Evolutionary conservation across 768 basidiomycete genomes (phyloP), one percentile per base, ranked within the genome.

Genomic region (Suillus subalutaceus): DNA sequence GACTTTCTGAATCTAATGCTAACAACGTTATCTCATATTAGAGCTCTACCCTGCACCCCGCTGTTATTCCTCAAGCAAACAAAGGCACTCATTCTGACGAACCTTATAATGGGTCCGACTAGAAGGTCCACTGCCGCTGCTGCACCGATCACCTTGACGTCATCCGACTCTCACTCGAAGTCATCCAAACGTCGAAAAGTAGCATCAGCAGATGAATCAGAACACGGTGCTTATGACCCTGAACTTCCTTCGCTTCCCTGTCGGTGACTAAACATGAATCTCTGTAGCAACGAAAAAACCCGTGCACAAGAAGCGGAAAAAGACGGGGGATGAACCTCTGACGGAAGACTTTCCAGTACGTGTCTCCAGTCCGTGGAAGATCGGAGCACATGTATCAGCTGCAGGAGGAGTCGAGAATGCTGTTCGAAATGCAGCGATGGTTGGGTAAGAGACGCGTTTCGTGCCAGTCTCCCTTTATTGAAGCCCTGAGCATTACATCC

Each of bases 331-430:
- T 3, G 44, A 40, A 3, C 53, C 68, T 26, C 70, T 68, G 3
- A 68, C 72, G 13, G 75, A 70, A 10, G 79, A 78, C 63, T 80
- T 77, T 59, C 43, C 72, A 10, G 32, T 72, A 7, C 75, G 81
- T 7, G 67, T 71, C 1, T 61, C 69, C 0, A 84, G 79, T 53
- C 70, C 72, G 0, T 91, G 89, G 89, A 90, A 90, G 72, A 81
- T 95, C 15, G 94, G 94, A 2, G 92, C 93, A 5, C 94, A 96
- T 72, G 90, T 94, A 30, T 93, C 92, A 16, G 84, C 90, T 10
- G 86, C 88, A 0, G 93, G 92, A 3, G 94, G 94, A 1, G 86
- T 94, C 0, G 90, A 92, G 73, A 90, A 92, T 64, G 77, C 91
- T 0, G 76, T 93, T 20, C 64, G 84, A 6, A 90, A 94, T 66